phyloP scores from a whole-genome alignment of 495 filamentous ascomycete genomes.

The Talaromyces adpressus region DNA sequence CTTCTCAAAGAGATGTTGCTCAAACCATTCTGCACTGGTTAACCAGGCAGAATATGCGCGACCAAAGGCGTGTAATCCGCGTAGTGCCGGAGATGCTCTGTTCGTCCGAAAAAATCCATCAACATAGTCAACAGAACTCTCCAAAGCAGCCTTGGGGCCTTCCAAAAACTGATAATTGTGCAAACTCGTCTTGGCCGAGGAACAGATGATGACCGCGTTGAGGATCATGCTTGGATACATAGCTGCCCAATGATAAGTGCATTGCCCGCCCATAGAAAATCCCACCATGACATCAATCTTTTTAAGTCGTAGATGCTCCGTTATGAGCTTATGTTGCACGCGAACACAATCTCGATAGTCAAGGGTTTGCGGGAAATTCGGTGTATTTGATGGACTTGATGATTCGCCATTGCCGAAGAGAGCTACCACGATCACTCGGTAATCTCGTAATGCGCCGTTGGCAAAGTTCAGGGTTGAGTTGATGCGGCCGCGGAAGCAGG shows the following conservation, averaged over 20 bases:
- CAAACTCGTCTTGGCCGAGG: conserved; percentile 52
- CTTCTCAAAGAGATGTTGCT: conserved; percentile 48
- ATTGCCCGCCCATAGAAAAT: conserved; percentile 61
- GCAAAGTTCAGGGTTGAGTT: conserved; percentile 36
- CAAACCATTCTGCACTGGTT: conserved; percentile 58
- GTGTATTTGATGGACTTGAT: conserved; percentile 52
- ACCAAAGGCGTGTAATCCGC: conserved; percentile 55
- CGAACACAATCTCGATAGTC: conserved; percentile 53
- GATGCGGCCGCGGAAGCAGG: conserved; percentile 42
- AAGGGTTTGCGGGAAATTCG: conserved; percentile 46
- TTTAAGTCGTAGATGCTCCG: conserved; percentile 42
- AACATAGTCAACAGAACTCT: conserved; percentile 26
- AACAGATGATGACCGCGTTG: conserved; percentile 54
- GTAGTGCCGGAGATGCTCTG: conserved; percentile 10
- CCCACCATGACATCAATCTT: conserved; percentile 50
- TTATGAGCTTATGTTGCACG: conserved; percentile 53
- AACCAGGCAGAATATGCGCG: conserved; percentile 63
- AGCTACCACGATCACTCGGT: conserved; percentile 55
- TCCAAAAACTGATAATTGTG: conserved; percentile 65
- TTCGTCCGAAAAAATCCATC: conserved; percentile 36
- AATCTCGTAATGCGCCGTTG: conserved; percentile 40
- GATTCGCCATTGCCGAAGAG: conserved; percentile 63
- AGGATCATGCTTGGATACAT: conserved; percentile 55
- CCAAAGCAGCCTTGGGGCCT: conserved; percentile 53
- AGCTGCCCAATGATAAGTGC: conserved; percentile 56